Evolutionary conservation across 1,284 basidiomycete genomes (phyloP).

Genomic region (Nidula niveotomentosa): DNA sequence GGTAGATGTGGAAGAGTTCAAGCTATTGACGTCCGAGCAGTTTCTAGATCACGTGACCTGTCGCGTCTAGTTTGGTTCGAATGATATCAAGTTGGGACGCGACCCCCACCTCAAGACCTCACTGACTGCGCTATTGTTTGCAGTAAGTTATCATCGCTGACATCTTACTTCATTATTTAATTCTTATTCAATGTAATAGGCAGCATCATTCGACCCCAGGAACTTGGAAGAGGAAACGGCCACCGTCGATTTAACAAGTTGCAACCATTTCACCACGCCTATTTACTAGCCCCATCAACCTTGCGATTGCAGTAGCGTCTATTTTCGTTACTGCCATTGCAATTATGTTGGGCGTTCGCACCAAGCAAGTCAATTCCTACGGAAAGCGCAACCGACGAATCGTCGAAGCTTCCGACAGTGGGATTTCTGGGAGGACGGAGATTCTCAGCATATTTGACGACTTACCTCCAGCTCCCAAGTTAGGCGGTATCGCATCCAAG

Average conservation of each 20-base stretch:
- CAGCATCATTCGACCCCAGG: no score
- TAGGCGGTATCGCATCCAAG: conserved; percentile 35
- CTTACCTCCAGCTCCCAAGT: conserved; percentile 31
- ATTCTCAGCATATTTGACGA: conserved; percentile 40
- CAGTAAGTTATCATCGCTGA: no score
- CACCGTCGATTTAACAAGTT: neutral
- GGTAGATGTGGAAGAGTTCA: no score
- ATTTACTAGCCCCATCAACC: neutral
- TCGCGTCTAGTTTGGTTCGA: no score
- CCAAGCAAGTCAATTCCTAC: conserved; percentile 71
- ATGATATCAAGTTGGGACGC: no score
- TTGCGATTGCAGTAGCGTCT: conserved; percentile 9
- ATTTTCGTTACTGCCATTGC: conserved; percentile 12
- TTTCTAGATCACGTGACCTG: no score
- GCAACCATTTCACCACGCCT: neutral
- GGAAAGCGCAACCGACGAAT: conserved; percentile 67
- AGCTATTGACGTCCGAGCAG: no score
- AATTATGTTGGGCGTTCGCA: conserved; percentile 43
- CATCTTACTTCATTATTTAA: neutral
- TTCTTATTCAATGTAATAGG: no score
- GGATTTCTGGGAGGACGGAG: conserved; percentile 12
- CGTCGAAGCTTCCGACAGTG: conserved; percentile 45
- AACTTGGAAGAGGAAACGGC: no score
- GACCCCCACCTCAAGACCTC: no score
- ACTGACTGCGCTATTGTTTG: no score